Percentiles rank a stretch among this genome's conserved stretches.
phyloP scores from a whole-genome alignment of 2,329 filamentous ascomycete genomes.

The Hypomyces rosellus region DNA sequence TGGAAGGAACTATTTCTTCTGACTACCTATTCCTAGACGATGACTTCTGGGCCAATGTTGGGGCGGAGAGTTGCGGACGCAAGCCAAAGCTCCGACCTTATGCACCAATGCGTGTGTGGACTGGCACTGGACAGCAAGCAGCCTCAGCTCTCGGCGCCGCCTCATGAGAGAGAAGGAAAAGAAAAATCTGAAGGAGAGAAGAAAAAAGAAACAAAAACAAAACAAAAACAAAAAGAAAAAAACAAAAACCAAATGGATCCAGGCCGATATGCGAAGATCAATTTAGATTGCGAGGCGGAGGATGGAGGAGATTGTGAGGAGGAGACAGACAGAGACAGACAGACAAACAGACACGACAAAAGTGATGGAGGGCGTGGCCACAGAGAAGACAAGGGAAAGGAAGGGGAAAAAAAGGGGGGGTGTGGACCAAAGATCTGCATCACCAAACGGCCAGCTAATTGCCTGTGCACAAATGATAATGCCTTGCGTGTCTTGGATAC shows the following conservation, averaged over 20 bases:
- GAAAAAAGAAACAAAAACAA: not conserved
- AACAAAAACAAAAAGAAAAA: not conserved
- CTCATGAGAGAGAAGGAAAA: no score
- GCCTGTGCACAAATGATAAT: not conserved
- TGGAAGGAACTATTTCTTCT: no score
- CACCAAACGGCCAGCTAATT: conserved; percentile 2
- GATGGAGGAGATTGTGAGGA: not conserved
- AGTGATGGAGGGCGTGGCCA: no score
- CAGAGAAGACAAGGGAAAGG: not conserved
- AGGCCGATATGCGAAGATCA: conserved; percentile 6
- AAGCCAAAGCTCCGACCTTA: conserved; percentile 21
- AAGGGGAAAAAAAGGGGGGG: conserved; percentile 1
- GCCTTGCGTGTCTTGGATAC: not conserved
- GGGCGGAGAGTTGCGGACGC: conserved; percentile 3
- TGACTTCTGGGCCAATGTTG: not conserved
- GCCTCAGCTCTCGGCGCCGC: not conserved
- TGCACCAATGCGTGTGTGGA: conserved; percentile 42
- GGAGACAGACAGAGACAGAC: not conserved
- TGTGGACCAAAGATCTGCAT: conserved; percentile 7
- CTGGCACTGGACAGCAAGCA: conserved; percentile 7
- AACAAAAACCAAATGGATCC: not conserved
- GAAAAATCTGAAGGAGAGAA: not conserved
- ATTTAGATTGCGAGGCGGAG: conserved; percentile 2
- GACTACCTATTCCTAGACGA: no score
- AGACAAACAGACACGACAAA: not conserved